Evolutionary conservation across 805 yeast genomes (phyloP).

Genomic region (Wickerhamiella sorbophila): DNA sequence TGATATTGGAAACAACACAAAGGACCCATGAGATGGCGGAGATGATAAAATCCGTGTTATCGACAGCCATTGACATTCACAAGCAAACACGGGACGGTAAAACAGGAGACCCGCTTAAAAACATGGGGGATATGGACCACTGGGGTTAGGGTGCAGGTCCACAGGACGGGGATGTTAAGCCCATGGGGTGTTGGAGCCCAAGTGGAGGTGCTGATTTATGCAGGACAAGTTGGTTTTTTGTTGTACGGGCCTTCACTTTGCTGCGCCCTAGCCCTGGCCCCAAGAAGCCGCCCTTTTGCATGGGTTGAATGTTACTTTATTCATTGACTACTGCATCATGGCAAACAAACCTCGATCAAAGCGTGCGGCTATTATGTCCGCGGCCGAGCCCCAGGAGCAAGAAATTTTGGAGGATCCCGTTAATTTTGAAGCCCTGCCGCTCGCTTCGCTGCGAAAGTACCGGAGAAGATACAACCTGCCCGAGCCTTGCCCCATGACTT

Average conservation of each 20-base stretch:
- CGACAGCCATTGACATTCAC: neutral
- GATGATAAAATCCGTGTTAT: neutral
- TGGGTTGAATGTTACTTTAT: too few relatives aligned
- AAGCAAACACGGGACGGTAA: too few relatives aligned
- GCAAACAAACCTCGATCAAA: conserved; percentile 11
- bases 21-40: conserved; percentile 33
- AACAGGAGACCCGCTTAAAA: too few relatives aligned
- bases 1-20: conserved; percentile 41
- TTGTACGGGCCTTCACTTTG: neutral
- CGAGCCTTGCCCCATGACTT: conserved; percentile 45
- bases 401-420: conserved; percentile 19
- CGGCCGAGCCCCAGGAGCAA: neutral
- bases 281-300: too few relatives aligned
- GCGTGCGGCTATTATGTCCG: conserved; percentile 5
- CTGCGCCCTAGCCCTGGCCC: too few relatives aligned
- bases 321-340: too few relatives aligned
- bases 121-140: too few relatives aligned
- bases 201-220: neutral
- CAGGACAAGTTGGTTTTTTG: neutral
- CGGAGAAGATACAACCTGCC: conserved; percentile 42
- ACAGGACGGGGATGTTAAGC: neutral
- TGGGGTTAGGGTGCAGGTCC: neutral
- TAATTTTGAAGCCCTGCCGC: conserved; percentile 54
- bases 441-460: conserved; percentile 54
- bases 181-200: neutral